Evolutionary conservation across 805 yeast genomes (phyloP).

Genomic region (Lachancea quebecensis): DNA sequence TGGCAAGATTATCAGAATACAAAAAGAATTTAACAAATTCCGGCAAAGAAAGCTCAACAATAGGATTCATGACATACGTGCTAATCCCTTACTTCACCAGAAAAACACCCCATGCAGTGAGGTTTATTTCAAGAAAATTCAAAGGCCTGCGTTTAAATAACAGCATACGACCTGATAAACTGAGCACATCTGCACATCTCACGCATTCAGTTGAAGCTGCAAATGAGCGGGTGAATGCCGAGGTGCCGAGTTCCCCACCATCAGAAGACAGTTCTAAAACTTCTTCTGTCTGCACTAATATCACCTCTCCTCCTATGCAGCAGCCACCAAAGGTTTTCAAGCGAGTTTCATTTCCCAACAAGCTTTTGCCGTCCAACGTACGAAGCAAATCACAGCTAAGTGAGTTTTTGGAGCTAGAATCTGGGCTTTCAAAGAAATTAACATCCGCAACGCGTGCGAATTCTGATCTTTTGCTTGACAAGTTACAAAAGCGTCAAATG

Average conservation of each 20-base stretch:
- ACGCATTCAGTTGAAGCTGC: background rate
- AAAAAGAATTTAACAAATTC: slow-evolving; percentile 21
- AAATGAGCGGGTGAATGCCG: background rate
- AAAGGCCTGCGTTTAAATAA: slow-evolving; percentile 41
- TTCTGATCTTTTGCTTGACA: slow-evolving; percentile 26
- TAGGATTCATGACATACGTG: slow-evolving; percentile 46
- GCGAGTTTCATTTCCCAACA: background rate
- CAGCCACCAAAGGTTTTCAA: slow-evolving; percentile 9
- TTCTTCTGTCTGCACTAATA: background rate
- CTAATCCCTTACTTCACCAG: slow-evolving; percentile 47
- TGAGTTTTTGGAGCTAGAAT: slow-evolving; percentile 20
- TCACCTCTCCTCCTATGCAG: background rate
- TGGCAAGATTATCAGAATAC: slow-evolving; percentile 15
- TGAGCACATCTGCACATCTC: background rate
- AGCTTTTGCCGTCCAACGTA: slow-evolving; percentile 8
- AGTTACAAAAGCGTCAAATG: slow-evolving; percentile 26
- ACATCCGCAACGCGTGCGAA: slow-evolving; percentile 21
- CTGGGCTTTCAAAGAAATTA: slow-evolving; percentile 12
- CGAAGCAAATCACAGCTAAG: slow-evolving; percentile 23
- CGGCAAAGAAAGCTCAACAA: slow-evolving; percentile 34
- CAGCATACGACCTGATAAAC: slow-evolving; percentile 1
- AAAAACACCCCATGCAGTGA: slow-evolving; percentile 41
- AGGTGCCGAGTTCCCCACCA: background rate
- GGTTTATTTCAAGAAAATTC: slow-evolving; percentile 40
- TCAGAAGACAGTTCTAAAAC: slow-evolving; percentile 3